These are phyloP conservation scores for Ocimum tenuiflorum DNA, from an alignment of 257 asterid genomes.

Conservation along the genomic window DNA sequence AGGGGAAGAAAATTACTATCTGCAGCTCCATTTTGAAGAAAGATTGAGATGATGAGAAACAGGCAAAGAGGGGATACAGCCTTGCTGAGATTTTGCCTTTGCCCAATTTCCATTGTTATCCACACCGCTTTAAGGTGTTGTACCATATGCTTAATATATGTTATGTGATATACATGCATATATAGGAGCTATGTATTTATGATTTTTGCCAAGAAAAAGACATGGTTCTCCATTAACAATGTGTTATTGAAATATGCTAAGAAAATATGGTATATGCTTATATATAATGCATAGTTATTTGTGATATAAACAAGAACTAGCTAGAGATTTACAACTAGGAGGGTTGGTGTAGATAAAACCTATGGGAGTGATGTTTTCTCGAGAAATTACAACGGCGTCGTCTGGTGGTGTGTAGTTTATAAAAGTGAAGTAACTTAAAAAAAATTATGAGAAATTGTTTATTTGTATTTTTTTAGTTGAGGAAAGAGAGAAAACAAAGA, in stretches of 20 bases:
- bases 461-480: too few species aligned
- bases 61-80: not conserved
- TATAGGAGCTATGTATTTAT: not conserved
- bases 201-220: not conserved
- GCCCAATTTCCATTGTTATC: slow-evolving; percentile 20
- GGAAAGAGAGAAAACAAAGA: too few species aligned
- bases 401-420: too few species aligned
- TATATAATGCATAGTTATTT: slow-evolving; percentile 16
- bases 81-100: not conserved
- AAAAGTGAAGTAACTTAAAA: too few species aligned
- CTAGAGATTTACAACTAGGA: too few species aligned
- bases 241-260: not conserved
- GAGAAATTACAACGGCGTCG: too few species aligned
- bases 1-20: slow-evolving; percentile 30
- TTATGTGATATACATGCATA: not conserved
- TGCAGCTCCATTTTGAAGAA: slow-evolving; percentile 24
- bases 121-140: not conserved
- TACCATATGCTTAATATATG: not conserved
- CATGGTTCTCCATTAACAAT: slow-evolving; percentile 12
- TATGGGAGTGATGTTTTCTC: not conserved
- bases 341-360: slow-evolving; percentile 6
- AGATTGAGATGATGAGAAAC: slow-evolving; percentile 14
- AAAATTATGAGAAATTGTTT: too few species aligned
- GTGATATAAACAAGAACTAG: slow-evolving; percentile 32
- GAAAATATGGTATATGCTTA: slow-evolving; percentile 30